Evolutionary conservation across 1,284 basidiomycete species (phyloP), one percentile per base, ranked within the genome.

Genomic region (Papiliotrema laurentii): DNA sequence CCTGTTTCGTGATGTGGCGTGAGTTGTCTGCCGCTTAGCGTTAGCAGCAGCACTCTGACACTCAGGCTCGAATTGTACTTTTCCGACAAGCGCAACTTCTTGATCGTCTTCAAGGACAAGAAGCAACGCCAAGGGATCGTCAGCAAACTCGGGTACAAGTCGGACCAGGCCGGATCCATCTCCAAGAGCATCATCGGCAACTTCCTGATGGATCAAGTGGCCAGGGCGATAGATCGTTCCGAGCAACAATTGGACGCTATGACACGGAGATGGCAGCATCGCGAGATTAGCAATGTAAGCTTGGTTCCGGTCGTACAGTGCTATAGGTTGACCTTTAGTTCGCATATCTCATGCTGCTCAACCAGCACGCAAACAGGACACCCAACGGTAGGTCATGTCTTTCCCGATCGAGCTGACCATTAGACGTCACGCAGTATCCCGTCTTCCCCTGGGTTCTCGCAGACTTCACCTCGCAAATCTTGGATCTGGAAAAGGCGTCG

Each of bases 341-440:
- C 72, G 85, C 87, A 0, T 92, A 92, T 67, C 71, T 92, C 37
- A 85, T 86, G 55, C 82, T 93, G 51, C 75, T 93, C 44, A 93
- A 93, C 58, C 89, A 93, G 68, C 80, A 88, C 21, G 91, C 89
- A 2, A 89, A 89, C 41, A 79, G 89, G n/a, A 93, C 89, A 1
- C 89, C 89, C 2, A 90, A 84, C 62, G 89, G 71, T 64, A 51
- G 38, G 59, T 43, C n/a, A 42, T 2, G 36, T 2, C 14, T 7
- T 57, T 27, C 53, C 43, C 5, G 43, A 52, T 10, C 38, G 53
- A 2, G 40, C 49, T 47, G 39, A 49, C 25, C 11, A n/a, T 7
- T 36, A 71, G 78, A 97, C 74, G 87, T 93, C 6, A 96, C 92
- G 0, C 90, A 96, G 63, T 97, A 94, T 72, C 93, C 93, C 0